phyloP scores from a whole-genome alignment of 1,139 yeast species.

The Magnusiomyces ingens region DNA sequence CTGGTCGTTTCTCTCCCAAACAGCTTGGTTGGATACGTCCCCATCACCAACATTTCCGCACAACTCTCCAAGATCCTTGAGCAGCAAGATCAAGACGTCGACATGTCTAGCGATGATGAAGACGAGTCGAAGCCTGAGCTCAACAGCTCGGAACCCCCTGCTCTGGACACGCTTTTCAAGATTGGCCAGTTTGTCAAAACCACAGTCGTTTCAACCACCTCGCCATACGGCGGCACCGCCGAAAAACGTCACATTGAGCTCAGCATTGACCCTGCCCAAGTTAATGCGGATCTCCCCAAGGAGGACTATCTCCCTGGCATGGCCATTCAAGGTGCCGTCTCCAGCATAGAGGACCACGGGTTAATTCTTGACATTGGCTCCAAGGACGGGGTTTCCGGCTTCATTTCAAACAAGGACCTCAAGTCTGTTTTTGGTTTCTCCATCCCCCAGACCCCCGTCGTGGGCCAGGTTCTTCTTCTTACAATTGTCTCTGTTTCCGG shows the following conservation, averaged over 20 bases:
- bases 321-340: slow-evolving; percentile 67
- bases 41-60: slow-evolving; percentile 68
- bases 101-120: slow-evolving; percentile 27
- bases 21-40: slow-evolving; percentile 70
- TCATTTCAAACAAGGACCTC: slow-evolving; percentile 65
- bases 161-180: slow-evolving; percentile 43
- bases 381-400: slow-evolving; percentile 47
- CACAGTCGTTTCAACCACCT: slow-evolving; percentile 39
- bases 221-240: slow-evolving; percentile 31
- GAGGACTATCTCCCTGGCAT: slow-evolving; percentile 62
- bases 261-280: slow-evolving; percentile 65
- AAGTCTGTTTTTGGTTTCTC: slow-evolving; percentile 28
- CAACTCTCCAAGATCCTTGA: slow-evolving; percentile 54
- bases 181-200: slow-evolving; percentile 88
- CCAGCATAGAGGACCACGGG: slow-evolving; percentile 89
- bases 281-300: slow-evolving; percentile 58
- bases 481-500: slow-evolving; percentile 29
- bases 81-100: slow-evolving; percentile 28
- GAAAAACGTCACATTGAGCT: slow-evolving; percentile 58
- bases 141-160: slow-evolving; percentile 18
- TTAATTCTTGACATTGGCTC: slow-evolving; percentile 65
- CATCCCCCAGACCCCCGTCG: slow-evolving; percentile 36
- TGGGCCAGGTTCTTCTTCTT: slow-evolving; percentile 36
- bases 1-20: slow-evolving; percentile 73
- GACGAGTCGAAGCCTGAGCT: slow-evolving; percentile 36